phyloP scores from a whole-genome alignment of 2,329 filamentous ascomycete species.

The Domatiomyces globalis region DNA sequence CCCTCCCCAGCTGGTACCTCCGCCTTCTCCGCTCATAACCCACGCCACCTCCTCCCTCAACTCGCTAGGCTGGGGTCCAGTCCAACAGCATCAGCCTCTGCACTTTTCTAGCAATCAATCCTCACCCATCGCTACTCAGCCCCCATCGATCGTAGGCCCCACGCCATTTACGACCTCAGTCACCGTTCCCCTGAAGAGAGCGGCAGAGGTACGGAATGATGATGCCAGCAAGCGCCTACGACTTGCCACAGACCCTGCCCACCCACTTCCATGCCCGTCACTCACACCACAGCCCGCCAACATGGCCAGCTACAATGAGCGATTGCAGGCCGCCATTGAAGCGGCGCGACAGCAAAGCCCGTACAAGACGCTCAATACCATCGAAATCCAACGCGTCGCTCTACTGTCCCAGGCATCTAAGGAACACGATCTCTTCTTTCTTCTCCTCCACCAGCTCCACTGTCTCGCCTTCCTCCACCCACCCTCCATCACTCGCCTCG shows the following conservation, averaged over 20 bases:
- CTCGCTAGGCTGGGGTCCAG: neutral
- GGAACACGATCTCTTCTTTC: conserved; percentile 45
- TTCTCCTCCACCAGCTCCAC: conserved; percentile 28
- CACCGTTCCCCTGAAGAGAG: neutral
- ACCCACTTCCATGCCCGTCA: neutral
- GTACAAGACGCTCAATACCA: neutral
- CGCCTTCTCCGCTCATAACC: neutral
- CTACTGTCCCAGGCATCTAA: conserved; percentile 45
- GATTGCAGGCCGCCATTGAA: neutral
- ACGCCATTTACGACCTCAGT: neutral
- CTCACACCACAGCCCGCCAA: no score
- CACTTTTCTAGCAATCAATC: neutral
- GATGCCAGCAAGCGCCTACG: neutral
- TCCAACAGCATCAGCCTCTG: neutral
- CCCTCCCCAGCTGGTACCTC: neutral
- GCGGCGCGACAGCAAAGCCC: neutral
- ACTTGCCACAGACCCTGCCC: neutral
- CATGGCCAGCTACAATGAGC: neutral
- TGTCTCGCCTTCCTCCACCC: neutral
- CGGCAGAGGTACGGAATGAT: neutral
- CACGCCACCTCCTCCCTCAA: neutral
- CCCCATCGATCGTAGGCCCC: neutral
- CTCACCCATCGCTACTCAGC: neutral
- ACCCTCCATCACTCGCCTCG: neutral
- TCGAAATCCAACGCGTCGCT: conserved; percentile 30